These are phyloP conservation scores for maize (Zea mays) DNA, from an alignment of 176 grass and related monocot genomes.

Conservation along the genomic window Zm-B73-REFERENCE-NAM-5.0 NC_050104.1:148888501-148889000, in stretches of 20 bases:
- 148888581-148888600: constrained; percentile 27
- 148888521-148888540: constrained; percentile 53
- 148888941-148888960: not conserved
- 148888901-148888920: constrained; percentile 18
- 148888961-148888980: not conserved
- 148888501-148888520: constrained; percentile 54
- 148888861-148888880: constrained; percentile 48
- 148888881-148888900: constrained; percentile 58
- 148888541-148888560: constrained; percentile 39
- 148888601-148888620: constrained; percentile 25
- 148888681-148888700: constrained; percentile 69
- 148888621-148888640: constrained; percentile 42
- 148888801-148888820: constrained; percentile 20
- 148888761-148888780: constrained; percentile 36
- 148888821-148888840: constrained; percentile 30
- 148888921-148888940: not conserved
- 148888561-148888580: constrained; percentile 14
- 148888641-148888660: constrained; percentile 45
- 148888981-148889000: not conserved
- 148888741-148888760: constrained; percentile 44
- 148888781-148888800: constrained; percentile 47
- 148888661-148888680: constrained; percentile 42
- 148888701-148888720: constrained; percentile 66
- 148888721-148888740: constrained; percentile 46
- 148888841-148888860: constrained; percentile 51